Evolutionary conservation across 176 grass and related monocot species (phyloP).

Genomic region (Paspalum vaginatum): DNA sequence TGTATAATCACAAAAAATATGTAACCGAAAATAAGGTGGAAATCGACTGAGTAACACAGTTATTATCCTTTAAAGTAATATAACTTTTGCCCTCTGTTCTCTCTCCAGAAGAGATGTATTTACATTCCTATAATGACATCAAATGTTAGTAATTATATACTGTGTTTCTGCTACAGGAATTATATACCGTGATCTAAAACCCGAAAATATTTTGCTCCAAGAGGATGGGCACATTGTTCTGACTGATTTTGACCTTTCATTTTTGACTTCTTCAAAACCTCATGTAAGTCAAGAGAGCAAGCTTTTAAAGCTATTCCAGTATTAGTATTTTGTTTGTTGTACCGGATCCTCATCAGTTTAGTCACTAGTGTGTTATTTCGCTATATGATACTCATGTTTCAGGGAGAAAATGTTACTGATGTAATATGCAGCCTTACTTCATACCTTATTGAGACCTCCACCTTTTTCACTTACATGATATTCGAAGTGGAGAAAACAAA

Average conservation of each 20-base stretch:
- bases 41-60: neutral
- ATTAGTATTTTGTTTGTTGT: constrained; percentile 10
- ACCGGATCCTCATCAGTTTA: neutral
- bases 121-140: neutral
- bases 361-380: neutral
- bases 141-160: constrained; percentile 26
- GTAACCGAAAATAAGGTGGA: neutral
- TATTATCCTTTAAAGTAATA: neutral
- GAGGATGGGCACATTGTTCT: constrained; percentile 86
- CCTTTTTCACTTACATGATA: neutral
- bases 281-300: constrained; percentile 59
- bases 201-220: constrained; percentile 97
- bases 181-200: constrained; percentile 97
- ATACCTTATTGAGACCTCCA: constrained; percentile 1
- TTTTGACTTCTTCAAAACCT: constrained; percentile 90
- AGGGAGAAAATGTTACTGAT: neutral
- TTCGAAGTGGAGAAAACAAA: constrained; percentile 9
- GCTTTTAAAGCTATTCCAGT: constrained; percentile 13
- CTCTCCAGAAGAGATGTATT: neutral
- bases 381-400: neutral
- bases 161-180: constrained; percentile 67
- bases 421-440: constrained; percentile 9
- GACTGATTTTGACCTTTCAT: constrained; percentile 96
- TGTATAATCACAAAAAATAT: neutral
- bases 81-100: neutral